Evolutionary conservation across 768 basidiomycete species (phyloP).

Genomic region (Lentinula lateritia): DNA sequence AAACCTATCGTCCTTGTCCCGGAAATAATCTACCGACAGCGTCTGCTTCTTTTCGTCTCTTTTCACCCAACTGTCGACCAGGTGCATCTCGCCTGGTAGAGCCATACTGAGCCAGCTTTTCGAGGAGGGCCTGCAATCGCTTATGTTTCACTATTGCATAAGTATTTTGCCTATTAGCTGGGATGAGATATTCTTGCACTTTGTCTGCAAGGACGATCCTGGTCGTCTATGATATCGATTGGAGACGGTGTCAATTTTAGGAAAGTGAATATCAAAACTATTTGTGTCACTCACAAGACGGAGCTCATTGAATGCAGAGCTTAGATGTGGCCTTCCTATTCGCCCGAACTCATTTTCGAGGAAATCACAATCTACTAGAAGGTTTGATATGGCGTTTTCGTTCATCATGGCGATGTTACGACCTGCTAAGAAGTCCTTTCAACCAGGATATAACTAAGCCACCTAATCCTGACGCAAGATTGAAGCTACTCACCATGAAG

Average conservation of each 20-base stretch:
- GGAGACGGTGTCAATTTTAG: constrained; percentile 10
- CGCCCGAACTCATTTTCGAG: constrained; percentile 81
- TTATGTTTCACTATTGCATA: constrained; percentile 66
- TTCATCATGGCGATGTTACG: constrained; percentile 75
- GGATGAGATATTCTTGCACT: constrained; percentile 76
- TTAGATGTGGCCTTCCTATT: constrained; percentile 67
- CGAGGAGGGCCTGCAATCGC: constrained; percentile 65
- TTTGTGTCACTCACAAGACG: constrained; percentile 50
- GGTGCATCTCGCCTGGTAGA: constrained; percentile 51
- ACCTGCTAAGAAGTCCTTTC: constrained; percentile 73
- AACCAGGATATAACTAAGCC: background rate
- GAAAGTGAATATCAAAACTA: background rate
- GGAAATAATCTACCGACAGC: constrained; percentile 70
- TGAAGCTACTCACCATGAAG: constrained; percentile 62
- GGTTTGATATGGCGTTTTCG: constrained; percentile 83
- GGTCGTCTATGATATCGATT: constrained; percentile 41
- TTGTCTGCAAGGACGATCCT: constrained; percentile 69
- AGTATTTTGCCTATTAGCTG: constrained; percentile 60
- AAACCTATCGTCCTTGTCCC: constrained; percentile 51
- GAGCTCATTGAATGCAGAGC: constrained; percentile 72
- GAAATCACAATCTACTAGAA: constrained; percentile 82
- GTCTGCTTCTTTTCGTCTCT: constrained; percentile 72
- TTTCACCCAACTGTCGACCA: constrained; percentile 64
- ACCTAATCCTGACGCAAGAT: background rate
- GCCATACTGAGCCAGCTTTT: constrained; percentile 73